A percentile compares a stretch with the other conserved stretches of the same genome.
Conservation (phyloP, 169 alveolate species). For the Cardiosporidium cionae region DNA sequence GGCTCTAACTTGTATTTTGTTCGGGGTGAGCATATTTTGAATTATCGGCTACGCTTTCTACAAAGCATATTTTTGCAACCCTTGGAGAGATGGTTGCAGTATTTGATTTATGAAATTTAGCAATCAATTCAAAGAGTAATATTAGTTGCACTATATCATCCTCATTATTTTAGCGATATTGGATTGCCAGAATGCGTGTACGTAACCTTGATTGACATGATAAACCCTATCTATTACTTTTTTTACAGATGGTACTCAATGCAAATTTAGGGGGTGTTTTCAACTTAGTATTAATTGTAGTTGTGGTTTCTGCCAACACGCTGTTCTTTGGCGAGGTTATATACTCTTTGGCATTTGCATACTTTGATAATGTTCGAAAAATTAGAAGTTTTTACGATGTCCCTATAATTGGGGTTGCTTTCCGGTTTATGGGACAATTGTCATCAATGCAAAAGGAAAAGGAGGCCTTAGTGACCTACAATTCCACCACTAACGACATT, state of each 20-base stretch:
- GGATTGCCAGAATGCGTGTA: too few species aligned
- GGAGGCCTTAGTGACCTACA: conserved; percentile 47
- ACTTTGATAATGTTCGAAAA: conserved; percentile 39
- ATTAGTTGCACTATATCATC: too few species aligned
- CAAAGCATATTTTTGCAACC: conserved; percentile 14
- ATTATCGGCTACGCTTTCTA: conserved; percentile 20
- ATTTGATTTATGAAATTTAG: conserved; percentile 25
- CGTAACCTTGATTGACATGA: too few species aligned
- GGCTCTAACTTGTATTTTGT: conserved; percentile 53
- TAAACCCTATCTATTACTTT: conserved; percentile 5
- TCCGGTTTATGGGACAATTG: conserved; percentile 27
- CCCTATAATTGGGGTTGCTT: conserved; percentile 34
- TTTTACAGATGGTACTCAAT: conserved; percentile 27
- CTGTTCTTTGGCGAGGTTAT: conserved; percentile 31
- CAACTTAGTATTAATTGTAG: conserved; percentile 31
- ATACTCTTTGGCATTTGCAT: conserved; percentile 34
- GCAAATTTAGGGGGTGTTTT: conserved; percentile 37
- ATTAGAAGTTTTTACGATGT: conserved; percentile 22
- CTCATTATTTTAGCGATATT: too few species aligned
- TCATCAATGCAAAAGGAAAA: conserved; percentile 26
- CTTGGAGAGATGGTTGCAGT: conserved; percentile 23
- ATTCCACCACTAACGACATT: conserved; percentile 26
- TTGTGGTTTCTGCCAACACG: conserved; percentile 9
- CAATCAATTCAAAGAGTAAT: too few species aligned
- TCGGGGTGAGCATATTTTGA: conserved; percentile 33